Conservation (phyloP, 2,329 filamentous ascomycete species). For the Ophiocordyceps unilateralis region DNA sequence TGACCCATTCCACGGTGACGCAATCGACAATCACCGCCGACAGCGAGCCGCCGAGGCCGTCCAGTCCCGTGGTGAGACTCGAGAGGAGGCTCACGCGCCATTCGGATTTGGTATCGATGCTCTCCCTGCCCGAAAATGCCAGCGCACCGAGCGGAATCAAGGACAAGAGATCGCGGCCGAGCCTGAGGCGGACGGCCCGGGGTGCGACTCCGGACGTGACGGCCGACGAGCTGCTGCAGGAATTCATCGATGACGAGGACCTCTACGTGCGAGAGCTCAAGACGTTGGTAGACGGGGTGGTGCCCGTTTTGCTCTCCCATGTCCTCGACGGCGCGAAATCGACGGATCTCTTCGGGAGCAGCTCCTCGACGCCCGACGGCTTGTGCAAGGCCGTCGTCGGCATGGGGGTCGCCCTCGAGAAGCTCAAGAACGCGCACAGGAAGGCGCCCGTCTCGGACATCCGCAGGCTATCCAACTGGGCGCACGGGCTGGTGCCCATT, state of each 20-base stretch:
- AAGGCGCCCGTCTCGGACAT: slow-evolving; percentile 60
- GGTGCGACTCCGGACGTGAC: slow-evolving; percentile 50
- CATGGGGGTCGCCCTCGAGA: slow-evolving; percentile 83
- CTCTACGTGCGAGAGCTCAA: slow-evolving; percentile 84
- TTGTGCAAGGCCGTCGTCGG: slow-evolving; percentile 78
- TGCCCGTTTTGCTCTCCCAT: slow-evolving; percentile 77
- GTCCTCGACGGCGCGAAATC: slow-evolving; percentile 55
- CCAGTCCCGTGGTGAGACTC: slow-evolving; percentile 33
- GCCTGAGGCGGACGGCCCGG: slow-evolving; percentile 48
- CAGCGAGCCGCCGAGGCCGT: slow-evolving; percentile 19
- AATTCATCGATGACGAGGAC: slow-evolving; percentile 67
- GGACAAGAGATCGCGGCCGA: slow-evolving; percentile 61
- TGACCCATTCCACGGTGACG: slow-evolving; percentile 32
- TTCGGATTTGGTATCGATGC: slow-evolving; percentile 81
- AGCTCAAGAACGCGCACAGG: slow-evolving; percentile 63
- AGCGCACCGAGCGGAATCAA: slow-evolving; percentile 40
- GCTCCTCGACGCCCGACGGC: slow-evolving; percentile 29
- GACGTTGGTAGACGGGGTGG: slow-evolving; percentile 85
- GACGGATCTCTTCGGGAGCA: slow-evolving; percentile 49
- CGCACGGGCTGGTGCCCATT: slow-evolving; percentile 56
- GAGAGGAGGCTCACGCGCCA: slow-evolving; percentile 76
- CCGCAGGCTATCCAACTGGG: slow-evolving; percentile 62
- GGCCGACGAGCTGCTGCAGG: slow-evolving; percentile 57
- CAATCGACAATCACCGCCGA: slow-evolving; percentile 32
- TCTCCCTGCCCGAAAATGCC: slow-evolving; percentile 52